Evolutionary conservation across 2,329 filamentous ascomycete species (phyloP).

Genomic region (Niveomyces coronatus): DNA sequence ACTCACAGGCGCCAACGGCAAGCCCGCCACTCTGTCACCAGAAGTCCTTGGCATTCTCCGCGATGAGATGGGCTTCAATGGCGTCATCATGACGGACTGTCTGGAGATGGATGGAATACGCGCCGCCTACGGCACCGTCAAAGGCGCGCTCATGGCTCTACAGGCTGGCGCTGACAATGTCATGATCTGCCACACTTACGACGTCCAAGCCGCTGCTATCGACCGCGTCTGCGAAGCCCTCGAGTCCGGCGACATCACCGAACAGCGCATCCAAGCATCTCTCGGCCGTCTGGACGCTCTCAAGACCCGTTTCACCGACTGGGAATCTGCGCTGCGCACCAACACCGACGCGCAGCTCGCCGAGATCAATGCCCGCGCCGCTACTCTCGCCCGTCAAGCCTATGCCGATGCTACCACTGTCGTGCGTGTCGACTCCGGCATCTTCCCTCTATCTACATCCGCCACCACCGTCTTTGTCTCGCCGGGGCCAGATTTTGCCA

Average conservation of each 20-base stretch:
- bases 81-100: slow-evolving; percentile 18
- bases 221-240: slow-evolving; percentile 16
- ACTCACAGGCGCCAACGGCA: slow-evolving; percentile 12
- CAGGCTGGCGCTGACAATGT: slow-evolving; percentile 18
- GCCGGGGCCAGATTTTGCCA: slow-evolving; percentile 15
- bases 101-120: slow-evolving; percentile 19
- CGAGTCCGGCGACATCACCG: slow-evolving; percentile 10
- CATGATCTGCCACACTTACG: slow-evolving; percentile 20
- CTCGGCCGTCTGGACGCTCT: slow-evolving; percentile 13
- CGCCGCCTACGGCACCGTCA: slow-evolving; percentile 16
- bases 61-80: slow-evolving; percentile 14
- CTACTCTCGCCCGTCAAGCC: slow-evolving; percentile 12
- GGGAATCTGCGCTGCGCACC: slow-evolving; percentile 14
- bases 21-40: slow-evolving; percentile 17
- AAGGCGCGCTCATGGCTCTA: slow-evolving; percentile 16
- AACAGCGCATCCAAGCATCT: slow-evolving; percentile 13
- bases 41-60: slow-evolving; percentile 15
- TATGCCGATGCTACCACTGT: slow-evolving; percentile 15
- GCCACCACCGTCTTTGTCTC: slow-evolving; percentile 17
- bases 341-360: slow-evolving; percentile 8
- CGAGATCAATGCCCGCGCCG: slow-evolving; percentile 12
- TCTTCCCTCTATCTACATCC: slow-evolving; percentile 12
- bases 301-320: slow-evolving; percentile 15
- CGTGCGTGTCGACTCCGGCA: slow-evolving; percentile 12
- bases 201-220: slow-evolving; percentile 16